Percentiles rank a stretch among this genome's conserved stretches.
These are phyloP conservation scores for Neocatenulostroma microsporum DNA, from an alignment of 2,329 filamentous ascomycete species.

Conservation along the genomic window DNA sequence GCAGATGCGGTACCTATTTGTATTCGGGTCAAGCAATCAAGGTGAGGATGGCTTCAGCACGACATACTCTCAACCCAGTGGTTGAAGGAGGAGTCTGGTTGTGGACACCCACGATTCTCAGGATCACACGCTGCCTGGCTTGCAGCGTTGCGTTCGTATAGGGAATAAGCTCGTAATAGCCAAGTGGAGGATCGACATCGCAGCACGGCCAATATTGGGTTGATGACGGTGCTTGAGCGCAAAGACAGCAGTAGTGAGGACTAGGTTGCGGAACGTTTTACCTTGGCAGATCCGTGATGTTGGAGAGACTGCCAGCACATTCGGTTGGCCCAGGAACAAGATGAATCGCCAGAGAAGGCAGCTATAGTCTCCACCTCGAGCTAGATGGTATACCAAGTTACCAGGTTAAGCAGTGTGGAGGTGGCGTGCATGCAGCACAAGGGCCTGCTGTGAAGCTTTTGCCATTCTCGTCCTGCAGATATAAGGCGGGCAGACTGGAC, in stretches of 20 bases:
- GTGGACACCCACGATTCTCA: too few species aligned
- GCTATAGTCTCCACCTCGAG: constrained; percentile 1
- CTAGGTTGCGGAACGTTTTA: too few species aligned
- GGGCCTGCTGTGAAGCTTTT: background rate
- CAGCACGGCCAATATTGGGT: background rate
- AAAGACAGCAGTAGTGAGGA: background rate
- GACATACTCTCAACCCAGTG: constrained; percentile 3
- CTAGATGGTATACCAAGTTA: too few species aligned
- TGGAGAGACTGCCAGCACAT: background rate
- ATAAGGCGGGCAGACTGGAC: background rate
- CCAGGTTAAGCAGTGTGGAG: background rate
- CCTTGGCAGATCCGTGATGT: too few species aligned
- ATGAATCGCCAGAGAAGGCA: background rate
- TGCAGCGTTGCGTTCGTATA: too few species aligned
- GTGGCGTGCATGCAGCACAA: background rate
- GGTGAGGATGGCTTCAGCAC: background rate
- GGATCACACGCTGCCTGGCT: too few species aligned
- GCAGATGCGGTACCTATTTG: background rate
- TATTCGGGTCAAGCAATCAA: background rate
- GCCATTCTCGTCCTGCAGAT: constrained; percentile 1
- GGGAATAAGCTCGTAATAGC: too few species aligned
- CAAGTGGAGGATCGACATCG: background rate
- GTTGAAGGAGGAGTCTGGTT: too few species aligned
- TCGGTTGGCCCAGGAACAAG: background rate
- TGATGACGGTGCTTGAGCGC: background rate